phyloP scores from a whole-genome alignment of 2,329 filamentous ascomycete species.

The Atkinsonella hypoxylon region DNA sequence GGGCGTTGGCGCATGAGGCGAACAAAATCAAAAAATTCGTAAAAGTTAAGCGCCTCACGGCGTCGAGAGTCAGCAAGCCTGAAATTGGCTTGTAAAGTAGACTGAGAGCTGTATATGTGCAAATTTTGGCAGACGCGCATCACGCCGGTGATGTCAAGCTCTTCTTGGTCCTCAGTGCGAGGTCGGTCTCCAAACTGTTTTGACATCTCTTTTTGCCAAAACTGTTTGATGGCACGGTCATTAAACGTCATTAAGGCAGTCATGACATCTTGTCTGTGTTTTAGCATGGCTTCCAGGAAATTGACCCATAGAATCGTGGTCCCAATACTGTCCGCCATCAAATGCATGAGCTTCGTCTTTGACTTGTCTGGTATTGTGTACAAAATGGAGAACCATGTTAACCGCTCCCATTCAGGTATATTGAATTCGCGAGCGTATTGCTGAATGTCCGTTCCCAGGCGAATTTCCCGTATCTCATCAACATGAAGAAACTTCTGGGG shows the following conservation, averaged over 20 bases:
- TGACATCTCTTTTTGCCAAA: conserved; percentile 79
- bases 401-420: conserved; percentile 53
- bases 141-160: conserved; percentile 66
- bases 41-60: conserved; percentile 59
- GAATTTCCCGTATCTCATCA: conserved; percentile 88
- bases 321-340: conserved; percentile 65
- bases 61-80: conserved; percentile 54
- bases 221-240: conserved; percentile 66
- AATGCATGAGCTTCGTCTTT: conserved; percentile 77
- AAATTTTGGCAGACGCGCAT: conserved; percentile 77
- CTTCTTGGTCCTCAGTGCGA: conserved; percentile 47
- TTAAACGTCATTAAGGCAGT: conserved; percentile 77
- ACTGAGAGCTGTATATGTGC: conserved; percentile 79
- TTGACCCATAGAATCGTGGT: conserved; percentile 70
- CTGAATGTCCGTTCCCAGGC: conserved; percentile 69
- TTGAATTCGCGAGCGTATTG: conserved; percentile 82
- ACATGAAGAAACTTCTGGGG: conserved; percentile 82
- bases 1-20: conserved; percentile 70
- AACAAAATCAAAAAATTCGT: conserved; percentile 76
- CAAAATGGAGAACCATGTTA: conserved; percentile 79
- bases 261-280: conserved; percentile 82
- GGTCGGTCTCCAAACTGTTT: conserved; percentile 46
- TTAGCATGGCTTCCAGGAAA: conserved; percentile 72
- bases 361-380: conserved; percentile 69
- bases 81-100: conserved; percentile 64